Percentiles rank a stretch among this genome's conserved stretches.
These are phyloP conservation scores for Coemansia sp. DNA, from an alignment of 192 early-diverging fungal genomes.

Conservation along the genomic window DNA sequence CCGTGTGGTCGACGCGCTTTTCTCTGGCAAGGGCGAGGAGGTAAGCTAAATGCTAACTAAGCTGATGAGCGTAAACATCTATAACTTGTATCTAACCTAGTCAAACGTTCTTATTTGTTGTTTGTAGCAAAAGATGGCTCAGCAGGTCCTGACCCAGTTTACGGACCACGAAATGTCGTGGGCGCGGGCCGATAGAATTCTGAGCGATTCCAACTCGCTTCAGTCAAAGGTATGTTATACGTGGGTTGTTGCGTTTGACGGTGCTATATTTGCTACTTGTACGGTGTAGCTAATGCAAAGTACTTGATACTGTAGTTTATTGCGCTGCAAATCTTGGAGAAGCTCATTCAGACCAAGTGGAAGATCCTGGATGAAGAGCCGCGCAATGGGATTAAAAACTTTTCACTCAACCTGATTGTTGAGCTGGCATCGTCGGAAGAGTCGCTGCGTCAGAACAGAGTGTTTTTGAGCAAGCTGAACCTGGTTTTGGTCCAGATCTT, in stretches of 20 bases:
- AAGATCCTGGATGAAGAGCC: constrained; percentile 86
- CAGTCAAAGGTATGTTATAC: constrained; percentile 77
- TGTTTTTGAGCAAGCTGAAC: constrained; percentile 88
- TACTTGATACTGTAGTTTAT: constrained; percentile 66
- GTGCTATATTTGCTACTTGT: not conserved
- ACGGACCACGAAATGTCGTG: constrained; percentile 95
- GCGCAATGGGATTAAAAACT: constrained; percentile 87
- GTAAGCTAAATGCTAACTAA: constrained; percentile 53
- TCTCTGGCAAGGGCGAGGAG: constrained; percentile 69
- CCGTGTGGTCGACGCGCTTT: constrained; percentile 84
- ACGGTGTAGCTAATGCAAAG: not conserved
- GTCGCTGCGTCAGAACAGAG: constrained; percentile 70
- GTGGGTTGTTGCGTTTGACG: not conserved
- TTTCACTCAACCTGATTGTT: constrained; percentile 90
- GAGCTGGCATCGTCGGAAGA: constrained; percentile 86
- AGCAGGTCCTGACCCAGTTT: constrained; percentile 87
- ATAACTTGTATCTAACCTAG: constrained; percentile 7
- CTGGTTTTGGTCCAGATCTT: constrained; percentile 97
- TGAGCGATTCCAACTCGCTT: constrained; percentile 74
- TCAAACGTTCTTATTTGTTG: not conserved
- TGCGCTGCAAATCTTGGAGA: constrained; percentile 91
- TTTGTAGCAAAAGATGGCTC: constrained; percentile 80
- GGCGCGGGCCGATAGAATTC: constrained; percentile 90
- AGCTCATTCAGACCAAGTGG: constrained; percentile 96
- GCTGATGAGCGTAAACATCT: not conserved